Conservation (phyloP, 257 asterid species). For the Buddleja alternifolia region DNA sequence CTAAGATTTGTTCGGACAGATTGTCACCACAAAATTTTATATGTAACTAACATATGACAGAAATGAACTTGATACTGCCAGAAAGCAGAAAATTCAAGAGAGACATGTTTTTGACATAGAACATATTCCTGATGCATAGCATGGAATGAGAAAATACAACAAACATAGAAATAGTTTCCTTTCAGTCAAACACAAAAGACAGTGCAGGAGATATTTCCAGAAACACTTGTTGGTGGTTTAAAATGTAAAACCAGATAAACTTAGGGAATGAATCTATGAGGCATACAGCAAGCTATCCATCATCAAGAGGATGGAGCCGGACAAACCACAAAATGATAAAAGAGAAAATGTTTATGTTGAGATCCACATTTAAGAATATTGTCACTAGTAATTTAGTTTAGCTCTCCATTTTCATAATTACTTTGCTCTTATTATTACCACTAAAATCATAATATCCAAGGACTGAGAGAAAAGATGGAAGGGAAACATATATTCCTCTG, state of each 20-base stretch:
- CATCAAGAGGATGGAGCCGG: conserved; percentile 11
- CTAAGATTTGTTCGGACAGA: conserved; percentile 18
- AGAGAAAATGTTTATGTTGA: neutral
- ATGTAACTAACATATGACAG: conserved; percentile 7
- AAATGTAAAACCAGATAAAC: neutral
- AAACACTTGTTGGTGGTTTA: neutral
- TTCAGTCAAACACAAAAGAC: neutral
- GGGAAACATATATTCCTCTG: conserved; percentile 5
- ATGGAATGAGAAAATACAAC: neutral
- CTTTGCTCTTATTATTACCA: conserved; percentile 7
- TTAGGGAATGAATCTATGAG: conserved; percentile 10
- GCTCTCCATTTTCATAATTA: neutral
- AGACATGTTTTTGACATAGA: neutral
- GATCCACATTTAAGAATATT: neutral
- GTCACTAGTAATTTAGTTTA: neutral
- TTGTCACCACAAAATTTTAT: neutral
- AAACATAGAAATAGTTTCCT: conserved; percentile 10
- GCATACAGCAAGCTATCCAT: conserved; percentile 2
- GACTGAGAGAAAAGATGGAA: neutral
- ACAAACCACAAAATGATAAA: neutral
- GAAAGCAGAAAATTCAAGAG: conserved; percentile 13
- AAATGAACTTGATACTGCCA: conserved; percentile 3
- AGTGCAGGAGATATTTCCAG: neutral
- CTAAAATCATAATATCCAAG: conserved; percentile 1
- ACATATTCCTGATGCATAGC: conserved; percentile 11